Evolutionary conservation across 2,329 filamentous ascomycete genomes (phyloP).

Genomic region (Xylaria polymorpha): DNA sequence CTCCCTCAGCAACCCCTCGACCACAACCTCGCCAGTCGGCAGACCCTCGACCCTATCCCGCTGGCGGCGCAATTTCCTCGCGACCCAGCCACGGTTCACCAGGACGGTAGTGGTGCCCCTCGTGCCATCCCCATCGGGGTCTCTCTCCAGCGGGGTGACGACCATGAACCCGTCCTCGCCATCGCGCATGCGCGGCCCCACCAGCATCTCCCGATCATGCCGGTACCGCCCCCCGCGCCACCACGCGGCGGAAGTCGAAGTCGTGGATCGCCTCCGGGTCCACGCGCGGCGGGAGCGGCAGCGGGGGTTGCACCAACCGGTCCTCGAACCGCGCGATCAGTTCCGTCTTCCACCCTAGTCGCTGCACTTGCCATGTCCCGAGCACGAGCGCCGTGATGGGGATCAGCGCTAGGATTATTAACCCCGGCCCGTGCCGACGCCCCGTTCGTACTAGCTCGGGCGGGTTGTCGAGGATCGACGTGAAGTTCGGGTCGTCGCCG

Average conservation of each 20-base stretch:
- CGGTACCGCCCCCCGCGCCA: slow-evolving; percentile 79
- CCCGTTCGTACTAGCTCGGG: slow-evolving; percentile 81
- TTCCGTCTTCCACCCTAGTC: slow-evolving; percentile 92
- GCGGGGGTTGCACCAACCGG: slow-evolving; percentile 83
- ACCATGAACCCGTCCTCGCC: slow-evolving; percentile 92
- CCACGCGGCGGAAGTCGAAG: slow-evolving; percentile 91
- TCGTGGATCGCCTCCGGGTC: slow-evolving; percentile 85
- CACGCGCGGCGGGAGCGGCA: slow-evolving; percentile 85
- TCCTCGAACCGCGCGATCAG: slow-evolving; percentile 93
- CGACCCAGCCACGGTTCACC: slow-evolving; percentile 92
- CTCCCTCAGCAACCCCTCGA: slow-evolving; percentile 86
- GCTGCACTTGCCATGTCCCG: slow-evolving; percentile 95
- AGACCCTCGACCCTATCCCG: slow-evolving; percentile 71
- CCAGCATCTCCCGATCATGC: slow-evolving; percentile 96
- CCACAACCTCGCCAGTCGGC: slow-evolving; percentile 75
- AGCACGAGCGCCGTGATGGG: slow-evolving; percentile 90
- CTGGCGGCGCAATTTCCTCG: slow-evolving; percentile 77
- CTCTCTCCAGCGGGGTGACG: slow-evolving; percentile 87
- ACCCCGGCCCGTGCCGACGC: slow-evolving; percentile 78
- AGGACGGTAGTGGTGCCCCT: slow-evolving; percentile 69
- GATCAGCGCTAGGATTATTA: slow-evolving; percentile 86
- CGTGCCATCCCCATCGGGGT: slow-evolving; percentile 47
- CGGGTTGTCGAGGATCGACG: slow-evolving; percentile 88
- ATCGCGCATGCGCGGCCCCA: slow-evolving; percentile 89
- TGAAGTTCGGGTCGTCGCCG: slow-evolving; percentile 83